Evolutionary conservation across 2,329 filamentous ascomycete genomes (phyloP), one percentile per base, ranked within the genome.

Genomic region (Trichoderma koningiopsis): DNA sequence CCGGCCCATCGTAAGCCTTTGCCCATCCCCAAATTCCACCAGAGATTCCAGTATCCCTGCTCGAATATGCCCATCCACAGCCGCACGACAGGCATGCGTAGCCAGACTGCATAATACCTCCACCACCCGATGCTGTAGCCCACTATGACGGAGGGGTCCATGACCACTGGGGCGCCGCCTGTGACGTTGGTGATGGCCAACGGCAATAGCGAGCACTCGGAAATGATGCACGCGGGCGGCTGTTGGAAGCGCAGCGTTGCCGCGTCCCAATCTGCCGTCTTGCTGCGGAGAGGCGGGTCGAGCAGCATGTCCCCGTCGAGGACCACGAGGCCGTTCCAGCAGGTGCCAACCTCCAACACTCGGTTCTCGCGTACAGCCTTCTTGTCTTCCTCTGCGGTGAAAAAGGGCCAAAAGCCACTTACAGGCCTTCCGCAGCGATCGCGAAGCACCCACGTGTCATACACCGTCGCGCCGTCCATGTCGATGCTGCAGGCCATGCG

Each of bases 391-490:
- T 68, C 49, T 24, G 69, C 55, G 27, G 65, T 57, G 49, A 70
- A 70, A 33, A 70, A 70, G 52, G 69, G 69, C 69, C 69, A 70
- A 29, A 70, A 70, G 22, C 69, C 69, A n/a, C 69, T 70, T 11
- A 63, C 65, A 22, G 65, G 29, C 27, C 69, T 52, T 14, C 69
- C 64, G n/a, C 69, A 70, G 43, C 69, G 64, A 55, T 70, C 69
- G 40, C 69, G 69, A 33, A 70, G 69, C 56, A 70, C 69, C 69
- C 69, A 70, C 47, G 69, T 58, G 43, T 70, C 69, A 35, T 70
- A 70, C n/a, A 70, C 35, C 52, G 69, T 63, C 31, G 69, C 69
- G 60, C 69, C 69, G 47, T 70, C 69, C 69, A 70, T 70, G 58
- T 70, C 69, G 11, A 70, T 53, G 52, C 69, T 59, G 59, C 69